These are phyloP conservation scores for Triticum timopheevii DNA, from an alignment of 176 grass and related monocot species.

Conservation along the genomic window DNA sequence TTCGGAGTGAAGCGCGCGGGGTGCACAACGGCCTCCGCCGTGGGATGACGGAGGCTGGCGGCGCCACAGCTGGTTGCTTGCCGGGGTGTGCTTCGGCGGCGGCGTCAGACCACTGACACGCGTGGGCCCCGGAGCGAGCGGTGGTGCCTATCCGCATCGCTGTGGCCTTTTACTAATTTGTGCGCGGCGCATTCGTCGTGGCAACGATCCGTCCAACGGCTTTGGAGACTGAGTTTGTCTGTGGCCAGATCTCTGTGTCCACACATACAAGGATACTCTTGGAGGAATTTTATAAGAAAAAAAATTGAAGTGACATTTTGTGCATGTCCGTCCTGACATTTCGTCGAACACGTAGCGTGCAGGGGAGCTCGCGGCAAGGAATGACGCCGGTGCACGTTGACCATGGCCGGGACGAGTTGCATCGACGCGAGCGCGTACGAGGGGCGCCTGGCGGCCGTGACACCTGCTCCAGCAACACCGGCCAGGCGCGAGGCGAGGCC, in stretches of 20 bases:
- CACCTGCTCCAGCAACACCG: no score
- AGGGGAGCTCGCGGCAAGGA: no score
- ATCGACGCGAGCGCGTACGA: no score
- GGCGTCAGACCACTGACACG: background rate
- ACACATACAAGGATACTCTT: no score
- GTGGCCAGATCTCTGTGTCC: background rate
- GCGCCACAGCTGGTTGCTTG: conserved; percentile 22
- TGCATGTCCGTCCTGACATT: no score
- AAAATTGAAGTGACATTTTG: no score
- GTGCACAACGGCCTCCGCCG: conserved; percentile 14
- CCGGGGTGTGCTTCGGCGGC: conserved; percentile 22
- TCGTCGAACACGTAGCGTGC: no score
- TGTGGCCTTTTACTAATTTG: background rate
- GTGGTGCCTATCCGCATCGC: conserved; percentile 5
- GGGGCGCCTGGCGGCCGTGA: no score
- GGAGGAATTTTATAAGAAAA: no score
- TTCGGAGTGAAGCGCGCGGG: conserved; percentile 32
- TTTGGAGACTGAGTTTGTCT: background rate
- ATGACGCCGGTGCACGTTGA: no score
- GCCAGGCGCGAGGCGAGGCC: no score
- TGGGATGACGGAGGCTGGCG: background rate
- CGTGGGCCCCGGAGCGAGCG: background rate
- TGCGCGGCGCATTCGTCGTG: conserved; percentile 21
- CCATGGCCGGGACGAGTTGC: no score
- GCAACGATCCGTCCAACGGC: background rate